These are phyloP conservation scores for Berkeleyomyces rouxiae DNA, from an alignment of 2,329 filamentous ascomycete species.

Conservation along the genomic window DNA sequence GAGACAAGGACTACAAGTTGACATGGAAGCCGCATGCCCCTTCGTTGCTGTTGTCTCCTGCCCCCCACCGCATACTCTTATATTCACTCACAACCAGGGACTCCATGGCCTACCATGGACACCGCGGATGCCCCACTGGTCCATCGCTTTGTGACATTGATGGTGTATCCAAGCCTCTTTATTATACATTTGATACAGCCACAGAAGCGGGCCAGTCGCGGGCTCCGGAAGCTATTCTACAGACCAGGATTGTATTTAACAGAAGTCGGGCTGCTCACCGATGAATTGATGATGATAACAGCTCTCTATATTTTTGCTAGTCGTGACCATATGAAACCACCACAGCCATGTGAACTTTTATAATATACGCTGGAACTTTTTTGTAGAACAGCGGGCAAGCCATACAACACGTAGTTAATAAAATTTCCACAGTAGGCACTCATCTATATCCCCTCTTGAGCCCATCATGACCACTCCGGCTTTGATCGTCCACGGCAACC, in stretches of 20 bases:
- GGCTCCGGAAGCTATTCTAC: conserved; percentile 1
- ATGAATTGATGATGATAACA: conserved; percentile 8
- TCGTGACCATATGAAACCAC: background rate
- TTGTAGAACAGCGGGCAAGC: no score
- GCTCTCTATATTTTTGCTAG: background rate
- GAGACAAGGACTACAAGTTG: background rate
- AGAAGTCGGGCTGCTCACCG: conserved; percentile 7
- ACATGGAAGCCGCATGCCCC: background rate
- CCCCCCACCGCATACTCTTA: background rate
- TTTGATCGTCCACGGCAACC: conserved; percentile 12
- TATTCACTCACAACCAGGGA: background rate
- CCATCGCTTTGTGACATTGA: background rate
- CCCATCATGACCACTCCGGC: conserved; percentile 7
- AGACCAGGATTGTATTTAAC: conserved; percentile 10
- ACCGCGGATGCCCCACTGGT: background rate
- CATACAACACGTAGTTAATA: no score
- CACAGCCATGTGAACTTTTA: background rate
- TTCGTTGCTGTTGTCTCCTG: background rate
- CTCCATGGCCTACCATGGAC: background rate
- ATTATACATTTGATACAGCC: background rate
- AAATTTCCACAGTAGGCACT: no score
- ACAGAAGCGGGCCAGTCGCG: background rate
- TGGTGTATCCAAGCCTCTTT: background rate
- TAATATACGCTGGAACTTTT: background rate
- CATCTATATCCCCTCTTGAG: no score